phyloP scores from a whole-genome alignment of 2,329 filamentous ascomycete genomes.

The Monosporascus sp. region DNA sequence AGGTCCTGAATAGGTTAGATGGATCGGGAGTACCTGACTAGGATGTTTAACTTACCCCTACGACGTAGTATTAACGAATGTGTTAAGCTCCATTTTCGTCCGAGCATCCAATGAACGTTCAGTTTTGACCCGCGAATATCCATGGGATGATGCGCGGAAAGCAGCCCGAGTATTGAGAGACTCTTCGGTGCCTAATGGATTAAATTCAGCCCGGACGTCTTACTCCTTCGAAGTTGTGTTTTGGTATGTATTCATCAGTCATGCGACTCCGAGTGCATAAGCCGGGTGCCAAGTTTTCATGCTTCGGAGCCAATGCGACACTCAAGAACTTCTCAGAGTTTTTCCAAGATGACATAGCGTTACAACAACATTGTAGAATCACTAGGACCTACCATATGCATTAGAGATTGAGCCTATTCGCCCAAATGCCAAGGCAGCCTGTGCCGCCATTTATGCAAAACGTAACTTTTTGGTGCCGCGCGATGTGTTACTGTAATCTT shows the following conservation, averaged over 20 bases:
- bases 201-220: conserved; percentile 1
- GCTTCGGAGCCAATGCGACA: conserved; percentile 6
- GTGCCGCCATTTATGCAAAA: conserved; percentile 8
- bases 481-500: background rate
- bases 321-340: conserved; percentile 18
- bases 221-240: conserved; percentile 11
- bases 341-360: conserved; percentile 10
- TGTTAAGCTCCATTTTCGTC: no score
- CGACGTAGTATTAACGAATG: background rate
- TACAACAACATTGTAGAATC: background rate
- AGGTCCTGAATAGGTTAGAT: no score
- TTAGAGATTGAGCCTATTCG: conserved; percentile 14
- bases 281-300: conserved; percentile 11
- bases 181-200: no score
- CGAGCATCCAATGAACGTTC: no score
- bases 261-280: conserved; percentile 2
- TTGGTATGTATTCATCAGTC: background rate
- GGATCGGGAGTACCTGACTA: no score
- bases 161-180: no score
- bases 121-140: no score
- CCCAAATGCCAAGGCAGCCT: conserved; percentile 4
- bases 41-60: no score
- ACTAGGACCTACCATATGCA: conserved; percentile 11
- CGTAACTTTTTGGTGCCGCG: background rate
- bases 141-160: no score